These are phyloP conservation scores for Solanum sparsipilum DNA, from an alignment of 257 asterid genomes.

Conservation along the genomic window DNA sequence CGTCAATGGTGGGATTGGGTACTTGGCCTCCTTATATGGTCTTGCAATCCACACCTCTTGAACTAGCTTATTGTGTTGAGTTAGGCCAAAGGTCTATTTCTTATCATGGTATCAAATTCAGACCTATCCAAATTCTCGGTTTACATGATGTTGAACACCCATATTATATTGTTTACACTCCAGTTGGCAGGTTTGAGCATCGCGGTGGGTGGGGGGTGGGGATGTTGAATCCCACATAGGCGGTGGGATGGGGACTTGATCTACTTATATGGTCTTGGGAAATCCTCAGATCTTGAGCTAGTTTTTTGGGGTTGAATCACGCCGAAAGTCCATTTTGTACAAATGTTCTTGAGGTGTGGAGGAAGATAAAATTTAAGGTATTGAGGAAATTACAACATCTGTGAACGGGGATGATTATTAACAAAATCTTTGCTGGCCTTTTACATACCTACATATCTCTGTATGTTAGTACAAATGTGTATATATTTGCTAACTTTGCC, in stretches of 20 bases:
- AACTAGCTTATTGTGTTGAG: not conserved
- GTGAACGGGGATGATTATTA: not conserved
- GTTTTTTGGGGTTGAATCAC: not conserved
- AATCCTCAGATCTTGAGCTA: not conserved
- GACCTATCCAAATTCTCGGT: not conserved
- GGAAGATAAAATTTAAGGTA: not conserved
- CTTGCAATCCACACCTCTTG: not conserved
- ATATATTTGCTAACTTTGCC: not conserved
- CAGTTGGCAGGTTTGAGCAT: not conserved
- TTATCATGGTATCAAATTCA: not conserved
- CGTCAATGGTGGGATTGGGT: not conserved
- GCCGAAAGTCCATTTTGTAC: not conserved
- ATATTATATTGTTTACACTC: not conserved
- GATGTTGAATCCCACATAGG: not conserved
- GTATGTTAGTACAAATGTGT: not conserved
- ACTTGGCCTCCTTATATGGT: not conserved
- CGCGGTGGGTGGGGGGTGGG: not conserved
- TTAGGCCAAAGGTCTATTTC: not conserved
- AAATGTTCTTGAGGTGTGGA: not conserved
- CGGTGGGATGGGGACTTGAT: not conserved
- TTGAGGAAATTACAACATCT: not conserved
- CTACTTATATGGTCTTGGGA: not conserved
- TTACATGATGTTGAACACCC: not conserved
- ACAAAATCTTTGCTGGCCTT: not conserved
- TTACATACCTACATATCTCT: not conserved